Percentiles rank a stretch among this genome's conserved stretches.
Conservation (phyloP, 352 stramenopile genomes). For the Globisporangium recalcitrans region DNA sequence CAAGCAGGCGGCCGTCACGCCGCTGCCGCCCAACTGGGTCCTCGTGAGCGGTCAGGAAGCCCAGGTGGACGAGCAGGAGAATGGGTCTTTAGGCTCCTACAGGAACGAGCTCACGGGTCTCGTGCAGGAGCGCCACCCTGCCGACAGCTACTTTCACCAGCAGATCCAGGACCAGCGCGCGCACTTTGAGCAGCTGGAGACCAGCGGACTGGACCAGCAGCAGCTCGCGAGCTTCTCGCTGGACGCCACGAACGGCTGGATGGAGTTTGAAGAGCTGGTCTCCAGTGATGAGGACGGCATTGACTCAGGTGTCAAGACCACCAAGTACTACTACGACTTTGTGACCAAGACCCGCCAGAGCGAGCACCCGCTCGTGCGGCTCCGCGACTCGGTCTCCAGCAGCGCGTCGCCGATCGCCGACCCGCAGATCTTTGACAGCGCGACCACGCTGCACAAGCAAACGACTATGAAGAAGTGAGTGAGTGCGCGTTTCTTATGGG, state of each 20-base stretch:
- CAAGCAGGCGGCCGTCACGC: constrained; percentile 41
- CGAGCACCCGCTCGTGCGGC: constrained; percentile 30
- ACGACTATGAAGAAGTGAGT: constrained; percentile 49
- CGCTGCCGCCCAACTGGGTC: constrained; percentile 32
- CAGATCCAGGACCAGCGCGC: constrained; percentile 40
- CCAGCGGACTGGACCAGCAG: constrained; percentile 1
- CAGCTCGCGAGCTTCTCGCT: constrained; percentile 3
- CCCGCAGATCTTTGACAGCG: constrained; percentile 43
- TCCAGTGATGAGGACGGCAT: not conserved
- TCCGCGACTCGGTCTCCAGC: constrained; percentile 16
- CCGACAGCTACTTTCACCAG: constrained; percentile 43
- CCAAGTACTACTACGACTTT: constrained; percentile 64
- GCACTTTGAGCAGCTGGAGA: constrained; percentile 17
- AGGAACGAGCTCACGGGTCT: constrained; percentile 21
- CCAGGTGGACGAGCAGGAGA: not conserved
- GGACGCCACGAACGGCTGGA: constrained; percentile 28
- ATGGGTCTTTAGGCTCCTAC: not conserved
- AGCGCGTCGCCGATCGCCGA: constrained; percentile 22
- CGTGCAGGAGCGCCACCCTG: constrained; percentile 17
- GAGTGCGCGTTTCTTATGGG: not conserved
- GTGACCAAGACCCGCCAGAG: constrained; percentile 27
- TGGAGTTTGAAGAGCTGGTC: constrained; percentile 50
- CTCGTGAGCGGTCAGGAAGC: constrained; percentile 1
- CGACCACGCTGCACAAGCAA: constrained; percentile 38
- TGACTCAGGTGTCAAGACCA: not conserved